Conservation (phyloP, 148 eudicot genomes). For the Rhododendron ovatum region DNA sequence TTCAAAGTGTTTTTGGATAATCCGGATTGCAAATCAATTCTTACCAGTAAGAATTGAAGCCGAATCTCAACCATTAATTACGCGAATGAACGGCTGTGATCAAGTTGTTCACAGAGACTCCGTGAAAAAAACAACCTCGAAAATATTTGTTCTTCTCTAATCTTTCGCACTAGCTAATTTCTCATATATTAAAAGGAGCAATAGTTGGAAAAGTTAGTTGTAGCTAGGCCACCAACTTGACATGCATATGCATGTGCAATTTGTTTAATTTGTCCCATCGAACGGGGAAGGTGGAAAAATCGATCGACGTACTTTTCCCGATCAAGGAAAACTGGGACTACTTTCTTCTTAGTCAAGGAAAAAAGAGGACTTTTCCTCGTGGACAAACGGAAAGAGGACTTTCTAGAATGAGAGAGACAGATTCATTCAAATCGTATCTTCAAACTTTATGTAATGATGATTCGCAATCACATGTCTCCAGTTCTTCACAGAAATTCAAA, state of each 20-base stretch:
- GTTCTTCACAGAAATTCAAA: no score
- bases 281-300: background rate
- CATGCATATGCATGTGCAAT: background rate
- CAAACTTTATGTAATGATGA: no score
- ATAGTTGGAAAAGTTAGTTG: background rate
- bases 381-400: background rate
- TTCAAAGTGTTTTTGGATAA: no score
- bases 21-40: no score
- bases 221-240: background rate
- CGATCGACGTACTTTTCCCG: background rate
- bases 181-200: background rate
- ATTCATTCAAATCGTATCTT: no score
- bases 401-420: no score
- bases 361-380: background rate
- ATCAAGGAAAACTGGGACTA: background rate
- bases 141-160: background rate
- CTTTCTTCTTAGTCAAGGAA: background rate
- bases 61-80: no score
- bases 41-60: no score
- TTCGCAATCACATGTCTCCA: no score
- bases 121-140: no score
- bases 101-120: fast-evolving
- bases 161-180: background rate
- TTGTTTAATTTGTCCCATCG: background rate
- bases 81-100: no score